phyloP scores from a whole-genome alignment of 345 rosid genomes.

The Cardamine resedifolia region DNA sequence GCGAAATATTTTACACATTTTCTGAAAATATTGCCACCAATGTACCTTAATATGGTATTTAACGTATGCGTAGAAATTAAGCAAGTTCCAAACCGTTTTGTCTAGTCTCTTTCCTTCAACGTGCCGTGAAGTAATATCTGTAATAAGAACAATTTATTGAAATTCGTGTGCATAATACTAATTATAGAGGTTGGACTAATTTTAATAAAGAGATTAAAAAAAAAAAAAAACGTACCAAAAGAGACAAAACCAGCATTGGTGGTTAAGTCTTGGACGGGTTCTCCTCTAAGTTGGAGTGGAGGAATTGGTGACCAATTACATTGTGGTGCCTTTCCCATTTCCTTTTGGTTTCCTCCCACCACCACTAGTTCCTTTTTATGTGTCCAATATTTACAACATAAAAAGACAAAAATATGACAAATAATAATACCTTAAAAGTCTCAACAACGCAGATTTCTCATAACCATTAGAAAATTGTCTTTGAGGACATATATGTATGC shows the following conservation, averaged over 20 bases:
- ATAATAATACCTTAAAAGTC: not conserved
- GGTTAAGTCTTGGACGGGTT: slow-evolving; percentile 69
- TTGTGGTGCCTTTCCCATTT: slow-evolving; percentile 75
- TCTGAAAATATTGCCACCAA: not conserved
- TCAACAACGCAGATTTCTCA: not conserved
- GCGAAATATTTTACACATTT: not conserved
- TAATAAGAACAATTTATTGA: not conserved
- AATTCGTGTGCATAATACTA: not conserved
- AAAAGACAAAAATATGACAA: not conserved
- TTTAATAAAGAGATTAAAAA: not conserved
- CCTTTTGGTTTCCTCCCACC: slow-evolving; percentile 61
- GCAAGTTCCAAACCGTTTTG: slow-evolving; percentile 73
- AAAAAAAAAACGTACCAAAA: slow-evolving; percentile 50
- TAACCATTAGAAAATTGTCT: not conserved
- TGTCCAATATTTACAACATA: not conserved
- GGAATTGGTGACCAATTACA: slow-evolving; percentile 92
- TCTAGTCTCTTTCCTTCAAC: slow-evolving; percentile 70
- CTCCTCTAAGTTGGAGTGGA: slow-evolving; percentile 83
- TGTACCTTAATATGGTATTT: slow-evolving; percentile 84
- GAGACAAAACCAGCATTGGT: slow-evolving; percentile 86
- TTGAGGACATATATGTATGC: not conserved
- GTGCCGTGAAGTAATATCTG: slow-evolving; percentile 69
- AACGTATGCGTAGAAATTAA: slow-evolving; percentile 76
- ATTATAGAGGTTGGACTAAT: not conserved
- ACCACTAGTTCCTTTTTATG: slow-evolving; percentile 67